Evolutionary conservation across 2,329 filamentous ascomycete genomes (phyloP).

Genomic region (Hyphodiscus sp.): DNA sequence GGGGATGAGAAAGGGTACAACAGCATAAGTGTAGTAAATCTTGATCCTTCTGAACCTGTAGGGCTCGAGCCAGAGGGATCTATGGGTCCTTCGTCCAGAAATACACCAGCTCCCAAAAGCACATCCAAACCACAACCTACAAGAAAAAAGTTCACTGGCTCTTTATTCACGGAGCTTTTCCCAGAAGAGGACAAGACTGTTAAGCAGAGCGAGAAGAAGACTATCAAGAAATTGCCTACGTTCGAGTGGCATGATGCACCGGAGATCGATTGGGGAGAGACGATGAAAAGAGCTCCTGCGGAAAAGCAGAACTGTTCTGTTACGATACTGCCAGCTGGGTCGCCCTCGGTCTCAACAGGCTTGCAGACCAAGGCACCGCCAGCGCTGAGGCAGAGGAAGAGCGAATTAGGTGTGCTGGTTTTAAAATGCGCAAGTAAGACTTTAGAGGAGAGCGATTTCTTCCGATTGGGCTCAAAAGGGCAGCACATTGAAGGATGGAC

Average conservation of each 20-base stretch:
- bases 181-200: slow-evolving; percentile 38
- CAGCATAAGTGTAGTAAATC: too few relatives aligned
- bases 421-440: slow-evolving; percentile 52
- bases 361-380: neutral
- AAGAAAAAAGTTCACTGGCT: slow-evolving; percentile 5
- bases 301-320: neutral
- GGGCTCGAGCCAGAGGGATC: too few relatives aligned
- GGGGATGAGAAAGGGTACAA: too few relatives aligned
- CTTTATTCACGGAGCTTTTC: slow-evolving; percentile 45
- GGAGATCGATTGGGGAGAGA: neutral
- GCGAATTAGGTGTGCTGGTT: slow-evolving; percentile 37
- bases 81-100: neutral
- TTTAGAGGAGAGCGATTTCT: slow-evolving; percentile 63
- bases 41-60: too few relatives aligned
- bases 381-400: neutral
- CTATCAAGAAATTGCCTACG: slow-evolving; percentile 23
- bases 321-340: neutral
- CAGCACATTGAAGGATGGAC: slow-evolving; percentile 63
- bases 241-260: slow-evolving; percentile 21
- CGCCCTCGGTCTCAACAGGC: neutral
- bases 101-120: neutral
- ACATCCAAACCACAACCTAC: neutral
- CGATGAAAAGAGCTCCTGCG: neutral
- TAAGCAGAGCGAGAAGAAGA: slow-evolving; percentile 9
- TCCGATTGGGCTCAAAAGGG: slow-evolving; percentile 56